Evolutionary conservation across 2,329 filamentous ascomycete species (phyloP).

Genomic region (Pestalotiopsis sp.): DNA sequence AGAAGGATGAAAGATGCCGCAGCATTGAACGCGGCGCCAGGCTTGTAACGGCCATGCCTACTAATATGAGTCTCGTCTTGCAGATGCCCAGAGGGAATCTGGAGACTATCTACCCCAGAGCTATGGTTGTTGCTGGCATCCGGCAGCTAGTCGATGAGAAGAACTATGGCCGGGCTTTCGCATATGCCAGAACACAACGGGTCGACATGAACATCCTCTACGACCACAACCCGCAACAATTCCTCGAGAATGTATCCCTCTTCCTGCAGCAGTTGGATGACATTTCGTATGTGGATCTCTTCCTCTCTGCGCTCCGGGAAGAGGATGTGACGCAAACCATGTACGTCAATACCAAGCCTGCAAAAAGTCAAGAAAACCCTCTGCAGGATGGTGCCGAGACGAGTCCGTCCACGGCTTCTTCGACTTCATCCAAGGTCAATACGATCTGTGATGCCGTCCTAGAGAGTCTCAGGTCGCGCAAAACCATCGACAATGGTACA

Average conservation of each 20-base stretch:
- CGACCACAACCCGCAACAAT: conserved; percentile 87
- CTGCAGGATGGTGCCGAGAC: conserved; percentile 10
- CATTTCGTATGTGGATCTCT: conserved; percentile 82
- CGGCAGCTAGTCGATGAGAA: conserved; percentile 77
- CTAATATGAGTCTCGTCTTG: conserved; percentile 80
- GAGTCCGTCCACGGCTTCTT: neutral
- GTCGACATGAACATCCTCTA: conserved; percentile 98
- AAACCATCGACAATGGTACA: conserved; percentile 53
- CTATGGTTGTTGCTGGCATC: conserved; percentile 89
- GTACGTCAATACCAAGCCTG: conserved; percentile 81
- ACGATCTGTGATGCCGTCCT: conserved; percentile 85
- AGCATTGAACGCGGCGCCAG: conserved; percentile 88
- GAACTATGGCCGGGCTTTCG: conserved; percentile 82
- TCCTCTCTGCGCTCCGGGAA: conserved; percentile 82
- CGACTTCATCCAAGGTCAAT: conserved; percentile 70
- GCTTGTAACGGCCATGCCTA: conserved; percentile 86
- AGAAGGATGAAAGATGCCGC: conserved; percentile 88
- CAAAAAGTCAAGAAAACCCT: conserved; percentile 24
- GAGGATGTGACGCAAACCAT: conserved; percentile 94
- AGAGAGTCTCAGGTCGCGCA: conserved; percentile 61
- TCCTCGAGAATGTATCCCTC: conserved; percentile 71
- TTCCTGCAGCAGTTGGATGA: conserved; percentile 87
- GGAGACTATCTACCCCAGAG: conserved; percentile 91
- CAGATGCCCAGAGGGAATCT: conserved; percentile 97
- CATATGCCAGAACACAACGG: conserved; percentile 85